Conservation (phyloP, 306 rosid genomes). For the Quercus berberidifolia region DNA sequence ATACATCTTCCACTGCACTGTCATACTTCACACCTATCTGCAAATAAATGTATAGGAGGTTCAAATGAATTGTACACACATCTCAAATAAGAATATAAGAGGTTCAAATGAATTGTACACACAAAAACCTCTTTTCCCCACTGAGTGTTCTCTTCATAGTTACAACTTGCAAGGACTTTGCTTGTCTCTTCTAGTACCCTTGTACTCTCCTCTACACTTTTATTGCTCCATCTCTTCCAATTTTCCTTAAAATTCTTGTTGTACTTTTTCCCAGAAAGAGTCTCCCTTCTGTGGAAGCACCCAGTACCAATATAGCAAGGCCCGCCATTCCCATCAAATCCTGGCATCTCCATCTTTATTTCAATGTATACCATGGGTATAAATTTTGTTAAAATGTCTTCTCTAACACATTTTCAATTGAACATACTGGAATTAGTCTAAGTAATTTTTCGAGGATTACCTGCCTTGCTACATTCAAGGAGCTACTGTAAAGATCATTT, state of each 20-base stretch:
- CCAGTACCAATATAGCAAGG: neutral
- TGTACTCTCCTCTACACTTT: neutral
- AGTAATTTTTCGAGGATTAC: neutral
- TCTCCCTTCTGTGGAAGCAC: neutral
- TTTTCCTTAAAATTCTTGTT: neutral
- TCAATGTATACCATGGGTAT: too few species aligned
- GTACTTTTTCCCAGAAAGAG: neutral
- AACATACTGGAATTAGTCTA: neutral
- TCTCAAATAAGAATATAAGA: neutral
- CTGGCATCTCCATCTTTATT: neutral
- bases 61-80: too few species aligned
- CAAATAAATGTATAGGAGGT: neutral
- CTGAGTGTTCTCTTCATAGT: neutral
- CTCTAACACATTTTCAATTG: neutral
- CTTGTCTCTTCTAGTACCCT: neutral
- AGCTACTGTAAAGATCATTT: neutral
- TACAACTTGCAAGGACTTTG: neutral
- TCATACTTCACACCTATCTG: slow-evolving; percentile 24
- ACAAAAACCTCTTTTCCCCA: neutral
- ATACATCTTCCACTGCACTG: slow-evolving; percentile 5
- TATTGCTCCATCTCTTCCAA: neutral
- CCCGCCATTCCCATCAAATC: neutral
- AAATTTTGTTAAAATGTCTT: neutral
- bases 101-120: too few species aligned
- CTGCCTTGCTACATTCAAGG: neutral